Evolutionary conservation across 306 rosid genomes (phyloP).

Genomic region (Quercus parvula): DNA sequence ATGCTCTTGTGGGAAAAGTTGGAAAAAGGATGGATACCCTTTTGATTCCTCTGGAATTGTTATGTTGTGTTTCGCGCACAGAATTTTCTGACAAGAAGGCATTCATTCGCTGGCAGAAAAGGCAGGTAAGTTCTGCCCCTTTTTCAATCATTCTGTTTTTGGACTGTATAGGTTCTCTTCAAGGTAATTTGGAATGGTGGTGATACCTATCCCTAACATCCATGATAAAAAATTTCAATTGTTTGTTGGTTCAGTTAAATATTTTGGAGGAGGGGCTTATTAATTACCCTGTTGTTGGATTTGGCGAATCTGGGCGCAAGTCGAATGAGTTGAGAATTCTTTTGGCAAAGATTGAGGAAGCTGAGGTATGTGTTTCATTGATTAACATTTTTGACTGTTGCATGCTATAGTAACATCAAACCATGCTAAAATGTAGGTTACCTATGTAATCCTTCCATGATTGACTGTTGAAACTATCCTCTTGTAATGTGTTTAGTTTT

Average conservation of each 20-base stretch:
- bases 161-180: constrained; percentile 15
- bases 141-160: constrained; percentile 6
- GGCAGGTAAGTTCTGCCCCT: constrained; percentile 70
- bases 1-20: constrained; percentile 86
- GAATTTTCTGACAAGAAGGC: constrained; percentile 99
- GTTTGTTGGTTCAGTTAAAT: constrained; percentile 57
- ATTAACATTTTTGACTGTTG: constrained; percentile 17
- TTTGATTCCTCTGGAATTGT: constrained; percentile 87
- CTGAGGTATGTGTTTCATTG: constrained; percentile 60
- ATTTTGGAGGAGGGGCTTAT: constrained; percentile 97
- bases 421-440: constrained; percentile 15
- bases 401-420: constrained; percentile 5
- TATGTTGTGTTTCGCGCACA: constrained; percentile 79
- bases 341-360: constrained; percentile 92
- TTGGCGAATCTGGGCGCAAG: constrained; percentile 92
- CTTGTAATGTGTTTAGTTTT: background rate
- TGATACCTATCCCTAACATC: constrained; percentile 7
- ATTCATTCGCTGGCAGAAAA: constrained; percentile 89
- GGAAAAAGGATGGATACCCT: constrained; percentile 97
- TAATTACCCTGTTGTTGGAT: constrained; percentile 85
- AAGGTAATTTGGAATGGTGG: constrained; percentile 24
- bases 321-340: constrained; percentile 83
- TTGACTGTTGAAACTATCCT: background rate
- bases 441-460: constrained; percentile 8
- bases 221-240: constrained; percentile 27